Base-by-base conservation (phyloP, 2,329 filamentous ascomycete genomes). In the Aspergillus latus region DNA sequence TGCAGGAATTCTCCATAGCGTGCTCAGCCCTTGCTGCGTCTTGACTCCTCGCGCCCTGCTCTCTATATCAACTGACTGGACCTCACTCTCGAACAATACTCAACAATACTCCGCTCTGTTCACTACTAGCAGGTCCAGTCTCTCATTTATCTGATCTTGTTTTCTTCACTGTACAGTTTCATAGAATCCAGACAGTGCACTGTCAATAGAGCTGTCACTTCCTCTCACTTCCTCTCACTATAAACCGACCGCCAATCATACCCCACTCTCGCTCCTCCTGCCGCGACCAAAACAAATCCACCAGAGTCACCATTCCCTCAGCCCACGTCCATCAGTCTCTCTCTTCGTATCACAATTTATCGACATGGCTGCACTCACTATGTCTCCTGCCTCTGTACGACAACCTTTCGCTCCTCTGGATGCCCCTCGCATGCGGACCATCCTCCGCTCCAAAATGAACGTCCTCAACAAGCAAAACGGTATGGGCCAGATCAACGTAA, bases 321-420 rank as follows among this genome's bases (percentile, higher is more conserved):
- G 26, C 10, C 26, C 16, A 28, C 42, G 10, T 5, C 15, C 26
- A 26, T n/a, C 32, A 13, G 30, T 15, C 21, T 47, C 39, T 32
- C 44, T 42, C 45, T 30, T 30, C 37, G 6, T 6, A 39, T 50
- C 49, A 6, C 11, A 57, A 30, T 40, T 30, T 9, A 44, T 32
- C 46, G 11, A 37, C 15, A 73, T 73, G 69, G 68, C 68, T 30
- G 63, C 71, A 49, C 65, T 74, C 60, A 71, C 69, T 45, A 72
- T 73, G 68, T 67, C 69, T 56, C 64, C 67, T 50, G 62, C 67
- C 52, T 64, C 68, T 21, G 48, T 64, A 26, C 69, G 71, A 26
- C 69, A 70, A 56, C 71, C 71, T 9, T 73, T 74, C 57, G 71
- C 68, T 30, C 71, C 62, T 53, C 58, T 74, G 59, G 69, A 73